Evolutionary conservation across 2,329 filamentous ascomycete species (phyloP).

Genomic region (Botrytis cinerea): DNA sequence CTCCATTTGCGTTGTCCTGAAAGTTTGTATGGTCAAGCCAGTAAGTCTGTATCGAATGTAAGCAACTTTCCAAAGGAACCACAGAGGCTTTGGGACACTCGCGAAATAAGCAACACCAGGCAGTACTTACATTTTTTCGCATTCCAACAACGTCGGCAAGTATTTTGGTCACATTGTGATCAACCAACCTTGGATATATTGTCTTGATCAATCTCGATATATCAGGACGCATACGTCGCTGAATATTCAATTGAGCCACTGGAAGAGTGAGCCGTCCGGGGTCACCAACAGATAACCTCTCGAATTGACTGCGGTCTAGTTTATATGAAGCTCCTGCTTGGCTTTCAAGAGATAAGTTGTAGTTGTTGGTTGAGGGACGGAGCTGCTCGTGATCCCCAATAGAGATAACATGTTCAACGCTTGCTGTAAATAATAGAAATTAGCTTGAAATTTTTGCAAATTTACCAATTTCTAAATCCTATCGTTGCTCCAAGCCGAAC

Average conservation of each 20-base stretch:
- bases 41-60: slow-evolving; percentile 27
- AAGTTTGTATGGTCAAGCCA: slow-evolving; percentile 36
- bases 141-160: slow-evolving; percentile 37
- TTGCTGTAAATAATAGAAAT: slow-evolving; percentile 34
- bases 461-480: slow-evolving; percentile 28
- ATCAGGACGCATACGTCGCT: slow-evolving; percentile 38
- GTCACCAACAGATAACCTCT: slow-evolving; percentile 33
- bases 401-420: slow-evolving; percentile 46
- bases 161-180: slow-evolving; percentile 30
- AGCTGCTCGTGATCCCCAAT: slow-evolving; percentile 50
- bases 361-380: slow-evolving; percentile 41
- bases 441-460: slow-evolving; percentile 26
- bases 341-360: slow-evolving; percentile 40
- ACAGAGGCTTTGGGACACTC: background rate
- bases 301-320: slow-evolving; percentile 38
- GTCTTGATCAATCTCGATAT: slow-evolving; percentile 36
- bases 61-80: background rate
- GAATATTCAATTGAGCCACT: slow-evolving; percentile 35
- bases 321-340: slow-evolving; percentile 31
- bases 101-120: background rate
- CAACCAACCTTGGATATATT: slow-evolving; percentile 35
- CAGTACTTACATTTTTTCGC: slow-evolving; percentile 27
- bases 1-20: slow-evolving; percentile 28
- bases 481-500: too few relatives aligned
- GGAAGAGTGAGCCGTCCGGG: slow-evolving; percentile 30